Percentiles rank a stretch among this genome's conserved stretches.
Conservation (phyloP, 148 eudicot species). For the Fagopyrum esculentum region DNA sequence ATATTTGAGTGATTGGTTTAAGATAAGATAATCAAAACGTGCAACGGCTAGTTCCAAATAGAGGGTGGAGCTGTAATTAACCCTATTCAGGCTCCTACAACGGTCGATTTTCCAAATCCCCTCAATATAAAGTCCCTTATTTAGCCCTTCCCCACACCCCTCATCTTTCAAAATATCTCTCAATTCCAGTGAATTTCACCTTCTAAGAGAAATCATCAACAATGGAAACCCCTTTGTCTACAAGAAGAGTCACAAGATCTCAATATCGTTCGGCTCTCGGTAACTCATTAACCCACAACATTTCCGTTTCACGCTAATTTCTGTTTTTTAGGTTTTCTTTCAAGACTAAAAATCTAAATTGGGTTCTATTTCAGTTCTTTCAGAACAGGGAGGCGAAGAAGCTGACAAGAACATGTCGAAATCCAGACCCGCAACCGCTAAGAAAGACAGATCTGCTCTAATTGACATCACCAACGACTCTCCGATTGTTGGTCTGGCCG, state of each 20-base stretch:
- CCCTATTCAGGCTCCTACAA: conserved; percentile 13
- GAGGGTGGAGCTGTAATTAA: neutral
- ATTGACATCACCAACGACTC: conserved; percentile 89
- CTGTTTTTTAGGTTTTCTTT: neutral
- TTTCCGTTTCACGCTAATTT: conserved; percentile 8
- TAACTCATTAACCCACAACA: conserved; percentile 10
- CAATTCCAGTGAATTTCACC: neutral
- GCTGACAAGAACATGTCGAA: conserved; percentile 31
- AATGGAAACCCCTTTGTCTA: conserved; percentile 82
- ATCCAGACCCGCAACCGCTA: conserved; percentile 20
- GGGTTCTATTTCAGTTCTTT: neutral
- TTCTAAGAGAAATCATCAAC: neutral
- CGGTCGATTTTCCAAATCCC: conserved; percentile 8
- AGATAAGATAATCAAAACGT: neutral
- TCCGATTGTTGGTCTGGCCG: conserved; percentile 78
- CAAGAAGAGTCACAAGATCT: conserved; percentile 65
- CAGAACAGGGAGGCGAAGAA: conserved; percentile 52
- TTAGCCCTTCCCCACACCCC: neutral
- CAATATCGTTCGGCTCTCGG: conserved; percentile 32
- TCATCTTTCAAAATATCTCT: neutral
- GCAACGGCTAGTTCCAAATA: conserved; percentile 19
- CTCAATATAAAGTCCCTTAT: conserved; percentile 8
- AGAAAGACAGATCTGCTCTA: conserved; percentile 39
- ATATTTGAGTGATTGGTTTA: neutral
- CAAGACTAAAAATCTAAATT: neutral